Base-by-base conservation (phyloP, 106 monocot genomes). In the Dioscorea zingiberensis region DNA sequence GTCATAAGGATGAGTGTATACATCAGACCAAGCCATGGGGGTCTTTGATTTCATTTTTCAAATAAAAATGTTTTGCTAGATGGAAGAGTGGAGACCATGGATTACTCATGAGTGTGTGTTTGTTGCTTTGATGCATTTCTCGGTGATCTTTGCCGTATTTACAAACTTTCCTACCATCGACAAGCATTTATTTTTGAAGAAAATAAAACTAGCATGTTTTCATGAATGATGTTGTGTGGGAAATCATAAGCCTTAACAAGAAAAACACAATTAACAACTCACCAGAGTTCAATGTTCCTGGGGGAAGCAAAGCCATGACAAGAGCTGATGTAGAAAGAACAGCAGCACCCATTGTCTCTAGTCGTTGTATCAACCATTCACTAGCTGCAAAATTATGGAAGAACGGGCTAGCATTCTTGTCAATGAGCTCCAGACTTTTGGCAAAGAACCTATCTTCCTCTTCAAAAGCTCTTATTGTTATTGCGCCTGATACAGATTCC, bases 271-370 rank as follows among this genome's bases (percentile, higher is more conserved):
- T 47, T 14, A 4, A 32, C 44, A 53, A 62, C 82, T 78, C 17
- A 95, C 95, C 95, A 46, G 91, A 71, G 65, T 87, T 86, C 64
- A 89, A 82, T 53, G 88, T 86, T 73, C 92, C 92, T 48, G 51
- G 63, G 66, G 97, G 97, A 79, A 98, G 92, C 69, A 89, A 46
- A 45, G 81, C 79, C 89, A 98, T 93, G 54, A 78, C 73, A 80
- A 98, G 82, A 21, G 97, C 97, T n/a, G 89, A 92, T 3, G 88
- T 81, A 38, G 86, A 85, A 48, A 98, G 65, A 72, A 89, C 68
- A 27, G 77, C 76, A 27, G 97, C 97, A 80, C 92, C 75, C 85
- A 98, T 89, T 12, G 54, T 82, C 73, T 94, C 94, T 69, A 94
- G 56, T 38, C 94, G 76, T 46, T 80, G 83, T 25, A 89, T 86